Conservation (phyloP, 1,139 yeast species). For the Hansenula lynferdii region DNA sequence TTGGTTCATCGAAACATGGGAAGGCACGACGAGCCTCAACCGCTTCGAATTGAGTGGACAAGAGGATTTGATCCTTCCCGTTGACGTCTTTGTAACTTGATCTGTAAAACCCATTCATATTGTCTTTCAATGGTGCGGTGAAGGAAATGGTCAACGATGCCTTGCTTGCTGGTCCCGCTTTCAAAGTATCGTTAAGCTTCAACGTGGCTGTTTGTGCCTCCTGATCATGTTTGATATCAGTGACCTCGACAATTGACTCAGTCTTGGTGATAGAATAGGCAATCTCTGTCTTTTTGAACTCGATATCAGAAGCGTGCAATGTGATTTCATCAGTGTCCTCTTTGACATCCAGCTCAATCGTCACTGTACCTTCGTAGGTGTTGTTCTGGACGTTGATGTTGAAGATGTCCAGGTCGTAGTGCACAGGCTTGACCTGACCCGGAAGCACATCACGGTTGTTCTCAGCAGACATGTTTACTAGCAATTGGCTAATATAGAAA, state of each 20-base stretch:
- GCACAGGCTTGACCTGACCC: conserved; percentile 60
- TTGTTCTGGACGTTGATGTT: conserved; percentile 18
- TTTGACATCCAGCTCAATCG: conserved; percentile 57
- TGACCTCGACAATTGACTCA: conserved; percentile 23
- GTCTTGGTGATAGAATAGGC: conserved; percentile 18
- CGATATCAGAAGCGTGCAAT: conserved; percentile 45
- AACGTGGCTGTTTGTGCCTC: conserved; percentile 63
- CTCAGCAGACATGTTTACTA: neutral
- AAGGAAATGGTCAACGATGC: conserved; percentile 48
- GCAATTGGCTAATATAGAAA: no score
- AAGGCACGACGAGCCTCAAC: conserved; percentile 83
- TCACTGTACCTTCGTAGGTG: conserved; percentile 59
- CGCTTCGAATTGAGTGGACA: conserved; percentile 84
- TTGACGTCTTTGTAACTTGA: conserved; percentile 61
- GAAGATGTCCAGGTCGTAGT: conserved; percentile 47
- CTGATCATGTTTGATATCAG: conserved; percentile 36
- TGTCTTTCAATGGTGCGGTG: conserved; percentile 63
- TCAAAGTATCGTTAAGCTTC: conserved; percentile 40
- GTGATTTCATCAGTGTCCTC: conserved; percentile 63
- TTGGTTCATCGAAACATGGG: conserved; percentile 82
- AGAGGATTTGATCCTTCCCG: conserved; percentile 59
- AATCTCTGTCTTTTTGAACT: conserved; percentile 15
- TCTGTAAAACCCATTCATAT: conserved; percentile 79
- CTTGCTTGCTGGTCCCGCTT: conserved; percentile 38
- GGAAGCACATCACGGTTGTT: conserved; percentile 62